Evolutionary conservation across 2,329 filamentous ascomycete species (phyloP), one percentile per base, ranked within the genome.

Genomic region (Hypoxylon sp.): DNA sequence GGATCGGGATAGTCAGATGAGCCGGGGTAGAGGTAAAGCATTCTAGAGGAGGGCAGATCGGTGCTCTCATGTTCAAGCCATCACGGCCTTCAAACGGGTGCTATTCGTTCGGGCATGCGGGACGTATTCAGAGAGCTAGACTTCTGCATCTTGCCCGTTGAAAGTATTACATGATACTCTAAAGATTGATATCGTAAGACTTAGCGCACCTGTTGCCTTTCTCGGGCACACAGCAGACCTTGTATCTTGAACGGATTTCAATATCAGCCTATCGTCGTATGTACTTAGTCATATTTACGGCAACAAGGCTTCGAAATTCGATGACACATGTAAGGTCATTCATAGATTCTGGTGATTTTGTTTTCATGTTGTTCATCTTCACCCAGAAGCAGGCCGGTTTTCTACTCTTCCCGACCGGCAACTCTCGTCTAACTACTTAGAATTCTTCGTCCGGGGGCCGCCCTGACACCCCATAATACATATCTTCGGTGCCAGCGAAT

Each of bases 401-500:
- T 48, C 24, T 48, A 3, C 26, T 26, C 15, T 19, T 30, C 7
- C 5, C n/a, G 26, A 10, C n/a, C 8, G 15, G 13, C 17, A 48
- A 26, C 46, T 48, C 26, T 7, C 15, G 17, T 48, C 15, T 8
- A 20, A 17, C 6, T 10, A 15, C 15, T 70, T 41, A 74, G 22
- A 73, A 74, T 46, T 74, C 72, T 37, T 70, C 67, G 41, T 71
- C 64, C 20, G 34, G 17, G 1, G 64, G 37, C 17, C 57, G 50
- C 8, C 62, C 59, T 7, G 69, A 55, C 0, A 69, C 51, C 5
- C 68, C 70, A 51, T 71, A 70, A 51, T 71, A 70, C 46, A 72
- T 59, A 15, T 74, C 71, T 43, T 74, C 71, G 0, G 57, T 69
- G n/a, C 67, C 69, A 2, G 67, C 59, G 28, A 73, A 72, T 1